A percentile compares a stretch with the other conserved stretches of the same genome.
Evolutionary conservation across 345 rosid genomes (phyloP).

Genomic region (Aegle marmelos): DNA sequence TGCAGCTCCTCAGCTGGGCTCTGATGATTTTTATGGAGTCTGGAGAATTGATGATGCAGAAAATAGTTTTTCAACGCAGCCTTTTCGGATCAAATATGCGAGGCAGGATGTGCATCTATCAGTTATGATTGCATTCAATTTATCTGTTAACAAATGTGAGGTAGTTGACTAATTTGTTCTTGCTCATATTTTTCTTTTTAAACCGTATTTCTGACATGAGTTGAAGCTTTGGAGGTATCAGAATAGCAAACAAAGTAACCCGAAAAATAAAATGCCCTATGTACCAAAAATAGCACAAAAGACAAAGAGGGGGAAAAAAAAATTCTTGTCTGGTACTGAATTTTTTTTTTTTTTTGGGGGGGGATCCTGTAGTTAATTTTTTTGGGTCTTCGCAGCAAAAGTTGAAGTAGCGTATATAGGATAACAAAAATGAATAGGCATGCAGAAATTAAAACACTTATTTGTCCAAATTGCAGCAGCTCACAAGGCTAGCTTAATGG

Average conservation of each 20-base stretch:
- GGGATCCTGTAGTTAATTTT: too few species aligned
- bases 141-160: conserved; percentile 24
- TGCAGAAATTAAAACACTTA: not conserved
- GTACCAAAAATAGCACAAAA: too few species aligned
- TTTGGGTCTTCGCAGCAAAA: too few species aligned
- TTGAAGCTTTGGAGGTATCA: conserved; percentile 6
- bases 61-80: conserved; percentile 43
- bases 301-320: too few species aligned
- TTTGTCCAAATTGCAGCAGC: not conserved
- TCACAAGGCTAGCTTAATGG: not conserved
- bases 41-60: conserved; percentile 48
- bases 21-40: conserved; percentile 31
- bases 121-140: conserved; percentile 37
- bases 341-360: too few species aligned
- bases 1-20: conserved; percentile 35
- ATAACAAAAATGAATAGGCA: not conserved
- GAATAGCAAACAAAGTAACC: not conserved
- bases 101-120: conserved; percentile 45
- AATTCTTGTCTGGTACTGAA: too few species aligned
- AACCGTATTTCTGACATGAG: not conserved
- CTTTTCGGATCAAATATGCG: conserved; percentile 42
- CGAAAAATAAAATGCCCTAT: too few species aligned
- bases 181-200: not conserved
- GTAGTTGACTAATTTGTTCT: conserved; percentile 15
- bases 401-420: not conserved